Evolutionary conservation across 2,329 filamentous ascomycete genomes (phyloP), one percentile per base, ranked within the genome.

Genomic region (Aureobasidium sp.): DNA sequence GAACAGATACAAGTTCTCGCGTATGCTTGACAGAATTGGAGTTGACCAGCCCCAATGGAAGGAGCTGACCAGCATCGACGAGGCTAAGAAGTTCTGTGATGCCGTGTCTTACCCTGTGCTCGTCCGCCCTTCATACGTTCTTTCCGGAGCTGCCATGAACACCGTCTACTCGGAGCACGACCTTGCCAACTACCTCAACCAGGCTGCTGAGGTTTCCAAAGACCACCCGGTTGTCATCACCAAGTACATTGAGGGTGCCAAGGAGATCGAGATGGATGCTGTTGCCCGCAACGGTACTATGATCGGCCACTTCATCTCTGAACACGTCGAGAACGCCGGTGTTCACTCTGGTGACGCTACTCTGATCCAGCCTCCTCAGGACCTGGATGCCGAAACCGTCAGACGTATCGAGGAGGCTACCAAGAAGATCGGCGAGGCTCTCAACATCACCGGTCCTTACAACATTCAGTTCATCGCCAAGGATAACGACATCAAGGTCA

Each of bases 391-490:
- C 7, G 93, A 94, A 67, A 99, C 94, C 0, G 92, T 97, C 58
- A 79, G 86, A 64, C 86, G 93, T 67, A 97, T 99, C 63, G 91
- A 93, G 74, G 92, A 97, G 74, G 94, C 94, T 3, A 97, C 94
- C 15, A 84, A 88, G 68, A 97, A 97, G 83, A 97, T 99, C 69
- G 94, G 89, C 67, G 87, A 89, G 65, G 93, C 94, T 17, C 83
- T 97, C 63, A 97, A 97, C 73, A 88, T 99, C 62, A 97, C 94
- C 44, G 94, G 94, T 55, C 94, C 94, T 25, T 97, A 89, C 84
- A 99, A 99, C 78, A 99, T 99, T 66, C 94, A 99, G 75, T 97
- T 99, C 79, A 99, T 99, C 70, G 94, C 94, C 70, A 97, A 97
- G 80, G 92, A 97, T 75, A 97, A 97, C 74, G 93, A 97, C 68